Percentiles rank a stretch among this genome's conserved stretches.
Evolutionary conservation across 2,329 filamentous ascomycete species (phyloP).

Genomic region (Arthrobotrys iridis): DNA sequence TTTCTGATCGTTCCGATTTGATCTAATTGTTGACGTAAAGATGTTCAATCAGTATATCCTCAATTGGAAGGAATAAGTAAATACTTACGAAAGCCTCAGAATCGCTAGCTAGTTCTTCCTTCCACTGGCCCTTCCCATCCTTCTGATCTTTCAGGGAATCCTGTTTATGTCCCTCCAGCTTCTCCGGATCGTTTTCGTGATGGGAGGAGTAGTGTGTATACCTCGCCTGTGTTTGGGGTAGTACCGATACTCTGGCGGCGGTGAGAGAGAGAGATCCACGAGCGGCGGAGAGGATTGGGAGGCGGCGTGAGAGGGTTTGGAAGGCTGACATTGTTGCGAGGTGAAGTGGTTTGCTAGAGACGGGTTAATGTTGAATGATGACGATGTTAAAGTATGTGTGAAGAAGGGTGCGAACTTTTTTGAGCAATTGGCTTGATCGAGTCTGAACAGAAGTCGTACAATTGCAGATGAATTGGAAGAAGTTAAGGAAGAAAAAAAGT

Average conservation of each 20-base stretch:
- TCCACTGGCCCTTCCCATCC: conserved; percentile 77
- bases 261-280: background rate
- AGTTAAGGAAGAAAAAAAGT: too few species aligned
- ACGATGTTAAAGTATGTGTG: too few species aligned
- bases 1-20: conserved; percentile 71
- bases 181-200: conserved; percentile 69
- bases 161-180: conserved; percentile 70
- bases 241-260: background rate
- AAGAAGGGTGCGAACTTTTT: too few species aligned
- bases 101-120: conserved; percentile 78
- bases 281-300: background rate
- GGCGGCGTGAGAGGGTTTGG: conserved; percentile 14
- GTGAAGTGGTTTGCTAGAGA: background rate
- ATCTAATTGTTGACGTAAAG: too few species aligned
- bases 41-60: too few species aligned
- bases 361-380: too few species aligned
- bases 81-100: conserved; percentile 77
- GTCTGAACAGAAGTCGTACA: too few species aligned
- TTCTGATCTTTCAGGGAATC: conserved; percentile 67
- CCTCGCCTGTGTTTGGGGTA: background rate
- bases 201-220: conserved; percentile 38
- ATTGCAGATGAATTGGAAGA: too few species aligned
- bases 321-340: background rate
- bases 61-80: background rate
- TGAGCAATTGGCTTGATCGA: too few species aligned